Percentiles rank a stretch among this genome's conserved stretches.
phyloP scores from a whole-genome alignment of 345 rosid genomes.

The Microthlaspi erraticum region DNA sequence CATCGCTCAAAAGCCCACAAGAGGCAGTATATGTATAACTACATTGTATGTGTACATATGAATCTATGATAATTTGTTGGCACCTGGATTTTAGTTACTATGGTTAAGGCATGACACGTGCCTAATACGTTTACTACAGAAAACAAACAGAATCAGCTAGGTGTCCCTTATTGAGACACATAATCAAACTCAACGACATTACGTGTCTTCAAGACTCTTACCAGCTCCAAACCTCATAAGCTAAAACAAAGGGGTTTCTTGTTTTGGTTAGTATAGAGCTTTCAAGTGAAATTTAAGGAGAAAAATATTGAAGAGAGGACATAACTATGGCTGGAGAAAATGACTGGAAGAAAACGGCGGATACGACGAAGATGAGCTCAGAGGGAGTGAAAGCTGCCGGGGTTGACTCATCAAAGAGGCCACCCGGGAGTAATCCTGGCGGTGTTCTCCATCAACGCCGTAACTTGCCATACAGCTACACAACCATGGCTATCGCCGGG shows the following conservation, averaged over 20 bases:
- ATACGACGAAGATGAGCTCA: conserved; percentile 70
- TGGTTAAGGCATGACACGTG: conserved; percentile 34
- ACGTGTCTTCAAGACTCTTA: conserved; percentile 36
- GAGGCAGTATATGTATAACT: no score
- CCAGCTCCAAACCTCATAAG: neutral
- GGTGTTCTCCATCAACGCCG: conserved; percentile 72
- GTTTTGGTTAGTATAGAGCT: conserved; percentile 15
- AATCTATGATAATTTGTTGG: no score
- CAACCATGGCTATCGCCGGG: conserved; percentile 61
- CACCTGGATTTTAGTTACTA: conserved; percentile 14
- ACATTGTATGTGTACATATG: no score
- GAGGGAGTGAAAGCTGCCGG: conserved; percentile 65
- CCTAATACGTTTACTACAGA: conserved; percentile 22
- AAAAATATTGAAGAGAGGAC: neutral
- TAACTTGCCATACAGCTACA: conserved; percentile 55
- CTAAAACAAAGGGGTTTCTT: conserved; percentile 3
- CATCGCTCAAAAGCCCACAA: conserved; percentile 16
- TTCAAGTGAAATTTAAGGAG: neutral
- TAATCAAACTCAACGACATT: conserved; percentile 25
- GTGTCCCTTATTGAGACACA: conserved; percentile 31
- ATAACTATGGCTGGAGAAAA: conserved; percentile 46
- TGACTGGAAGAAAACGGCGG: conserved; percentile 64
- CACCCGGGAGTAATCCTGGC: conserved; percentile 63
- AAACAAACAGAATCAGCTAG: conserved; percentile 24
- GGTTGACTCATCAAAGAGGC: conserved; percentile 58